phyloP scores from a whole-genome alignment of 352 stramenopile genomes.

The Phytophthora uliginosa region DNA sequence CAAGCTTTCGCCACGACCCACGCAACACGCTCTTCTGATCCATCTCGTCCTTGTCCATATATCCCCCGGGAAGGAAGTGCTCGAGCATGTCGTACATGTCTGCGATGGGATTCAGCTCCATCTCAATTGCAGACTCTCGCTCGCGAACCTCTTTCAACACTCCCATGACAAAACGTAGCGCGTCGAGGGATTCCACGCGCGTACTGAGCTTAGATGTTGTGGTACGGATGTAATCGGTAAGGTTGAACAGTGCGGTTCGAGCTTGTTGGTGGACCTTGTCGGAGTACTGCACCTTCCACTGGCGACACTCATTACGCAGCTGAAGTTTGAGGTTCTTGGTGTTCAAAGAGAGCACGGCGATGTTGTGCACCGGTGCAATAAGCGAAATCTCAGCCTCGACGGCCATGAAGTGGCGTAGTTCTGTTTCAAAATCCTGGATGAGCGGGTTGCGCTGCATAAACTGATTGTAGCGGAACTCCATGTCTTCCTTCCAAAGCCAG shows the following conservation, averaged over 20 bases:
- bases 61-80: constrained; percentile 85
- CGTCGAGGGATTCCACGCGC: constrained; percentile 76
- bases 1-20: constrained; percentile 86
- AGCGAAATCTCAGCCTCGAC: constrained; percentile 84
- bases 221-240: constrained; percentile 86
- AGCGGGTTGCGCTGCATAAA: constrained; percentile 87
- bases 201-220: constrained; percentile 79
- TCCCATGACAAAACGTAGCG: constrained; percentile 87
- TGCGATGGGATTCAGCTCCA: constrained; percentile 90
- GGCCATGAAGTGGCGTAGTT: constrained; percentile 85
- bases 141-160: constrained; percentile 89
- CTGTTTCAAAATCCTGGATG: constrained; percentile 87
- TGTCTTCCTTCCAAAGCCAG: constrained; percentile 93
- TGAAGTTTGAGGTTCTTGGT: constrained; percentile 92
- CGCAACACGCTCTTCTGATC: constrained; percentile 92
- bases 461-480: constrained; percentile 87
- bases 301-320: constrained; percentile 83
- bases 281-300: constrained; percentile 91
- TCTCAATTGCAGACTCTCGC: constrained; percentile 89
- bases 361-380: constrained; percentile 87
- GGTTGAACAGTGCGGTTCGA: constrained; percentile 60
- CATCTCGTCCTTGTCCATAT: constrained; percentile 93
- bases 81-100: constrained; percentile 94
- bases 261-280: constrained; percentile 87
- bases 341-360: constrained; percentile 87